phyloP scores from a whole-genome alignment of 495 filamentous ascomycete genomes.

The Polyplosphaeria fusca region DNA sequence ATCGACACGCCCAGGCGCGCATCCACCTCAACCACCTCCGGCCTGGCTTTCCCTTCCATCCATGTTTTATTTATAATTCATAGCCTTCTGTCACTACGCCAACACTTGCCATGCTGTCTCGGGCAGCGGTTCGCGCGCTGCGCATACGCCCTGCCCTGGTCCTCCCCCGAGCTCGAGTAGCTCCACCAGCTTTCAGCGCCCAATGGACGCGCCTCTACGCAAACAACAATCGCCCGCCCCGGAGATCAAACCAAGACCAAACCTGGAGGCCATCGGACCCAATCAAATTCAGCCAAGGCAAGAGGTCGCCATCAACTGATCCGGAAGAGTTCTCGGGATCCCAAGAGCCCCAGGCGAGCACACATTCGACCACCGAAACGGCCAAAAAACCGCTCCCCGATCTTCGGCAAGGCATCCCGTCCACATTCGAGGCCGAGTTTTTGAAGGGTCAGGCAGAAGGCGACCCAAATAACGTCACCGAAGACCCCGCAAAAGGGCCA shows the following conservation, averaged over 20 bases:
- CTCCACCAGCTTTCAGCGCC: conserved; percentile 34
- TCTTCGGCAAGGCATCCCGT: conserved; percentile 86
- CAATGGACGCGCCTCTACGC: conserved; percentile 46
- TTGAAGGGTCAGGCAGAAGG: conserved; percentile 38
- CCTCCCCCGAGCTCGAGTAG: conserved; percentile 26
- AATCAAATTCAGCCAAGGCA: too few species aligned
- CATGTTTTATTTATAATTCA: conserved; percentile 26
- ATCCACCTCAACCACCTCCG: neutral
- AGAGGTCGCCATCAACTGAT: too few species aligned
- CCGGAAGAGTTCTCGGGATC: conserved; percentile 23
- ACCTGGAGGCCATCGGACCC: conserved; percentile 11
- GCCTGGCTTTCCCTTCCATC: conserved; percentile 6
- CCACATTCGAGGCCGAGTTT: conserved; percentile 70
- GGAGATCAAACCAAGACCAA: conserved; percentile 9
- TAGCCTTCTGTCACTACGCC: neutral
- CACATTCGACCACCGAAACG: conserved; percentile 14
- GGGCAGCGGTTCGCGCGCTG: conserved; percentile 31
- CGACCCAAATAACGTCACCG: conserved; percentile 31
- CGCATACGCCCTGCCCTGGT: conserved; percentile 16
- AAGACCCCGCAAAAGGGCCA: conserved; percentile 25
- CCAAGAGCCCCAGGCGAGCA: conserved; percentile 13
- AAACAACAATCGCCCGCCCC: conserved; percentile 28
- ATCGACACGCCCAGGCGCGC: neutral
- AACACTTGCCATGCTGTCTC: conserved; percentile 26
- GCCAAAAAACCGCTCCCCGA: conserved; percentile 67